phyloP scores from a whole-genome alignment of 2,329 filamentous ascomycete species.

The Hymenoscyphus fructigenus region DNA sequence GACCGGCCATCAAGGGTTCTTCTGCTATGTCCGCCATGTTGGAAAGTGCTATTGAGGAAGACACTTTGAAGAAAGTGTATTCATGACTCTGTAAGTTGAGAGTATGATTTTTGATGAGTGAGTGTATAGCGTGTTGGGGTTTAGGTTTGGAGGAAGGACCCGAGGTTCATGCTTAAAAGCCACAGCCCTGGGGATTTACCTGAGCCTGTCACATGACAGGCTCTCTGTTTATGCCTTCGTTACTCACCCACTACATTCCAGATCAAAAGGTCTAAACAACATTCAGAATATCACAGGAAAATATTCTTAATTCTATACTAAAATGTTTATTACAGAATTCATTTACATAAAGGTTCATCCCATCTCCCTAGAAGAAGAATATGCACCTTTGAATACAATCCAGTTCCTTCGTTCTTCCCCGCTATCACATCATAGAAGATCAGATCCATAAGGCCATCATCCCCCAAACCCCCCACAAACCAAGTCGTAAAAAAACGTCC shows the following conservation, averaged over 20 bases:
- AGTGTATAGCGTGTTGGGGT: too few relatives aligned
- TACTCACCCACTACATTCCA: too few relatives aligned
- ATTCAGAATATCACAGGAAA: too few relatives aligned
- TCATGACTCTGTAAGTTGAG: not conserved
- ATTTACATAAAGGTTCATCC: constrained; percentile 5
- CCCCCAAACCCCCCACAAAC: not conserved
- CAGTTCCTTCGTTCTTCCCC: not conserved
- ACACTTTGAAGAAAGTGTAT: constrained; percentile 1
- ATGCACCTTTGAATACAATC: not conserved
- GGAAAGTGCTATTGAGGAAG: constrained; percentile 21
- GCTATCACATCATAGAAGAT: not conserved
- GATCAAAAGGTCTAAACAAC: too few relatives aligned
- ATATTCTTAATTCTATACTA: constrained; percentile 8
- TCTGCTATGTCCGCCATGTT: constrained; percentile 33
- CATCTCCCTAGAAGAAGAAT: not conserved
- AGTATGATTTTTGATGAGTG: too few relatives aligned
- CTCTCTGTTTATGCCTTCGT: not conserved
- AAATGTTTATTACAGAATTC: constrained; percentile 10
- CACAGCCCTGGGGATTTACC: too few relatives aligned
- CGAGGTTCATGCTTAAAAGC: too few relatives aligned
- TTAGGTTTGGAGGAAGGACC: too few relatives aligned
- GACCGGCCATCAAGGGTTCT: constrained; percentile 32
- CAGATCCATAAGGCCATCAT: not conserved
- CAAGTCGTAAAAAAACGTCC: not conserved
- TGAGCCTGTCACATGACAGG: too few relatives aligned